Base-by-base conservation (phyloP, 2,329 filamentous ascomycete genomes). In the Dothistroma pini region DNA sequence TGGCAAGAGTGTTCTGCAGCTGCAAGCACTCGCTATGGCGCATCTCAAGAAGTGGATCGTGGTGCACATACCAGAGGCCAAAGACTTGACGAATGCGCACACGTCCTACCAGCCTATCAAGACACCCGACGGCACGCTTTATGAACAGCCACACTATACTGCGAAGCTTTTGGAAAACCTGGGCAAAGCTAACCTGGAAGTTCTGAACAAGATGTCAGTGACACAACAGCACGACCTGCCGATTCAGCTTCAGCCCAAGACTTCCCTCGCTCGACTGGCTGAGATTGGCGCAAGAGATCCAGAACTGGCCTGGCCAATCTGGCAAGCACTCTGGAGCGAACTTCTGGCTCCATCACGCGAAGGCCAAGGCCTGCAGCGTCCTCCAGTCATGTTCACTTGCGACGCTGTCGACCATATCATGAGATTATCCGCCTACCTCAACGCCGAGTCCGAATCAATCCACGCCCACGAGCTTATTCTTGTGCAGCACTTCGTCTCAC, bases 1-100 rank as follows among this genome's bases (percentile, higher is more conserved):
- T 14, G 95, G 95, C 38, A 99, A 97, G 84, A 96, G 90, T 74
- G 86, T 95, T 69, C 78, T 96, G 70, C 76, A 96, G 70, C 80
- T 96, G 51, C 93, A 97, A 78, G 89, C 89, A 44, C 86, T 96
- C 83, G 81, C 89, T 19, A 88, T 93, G 76, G 93, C 86, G 1
- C 87, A 93, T 67, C 75, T 93, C 71, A 91, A 91, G 74, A 84
- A 89, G 31, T 97, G 93, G 91, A 82, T 96, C 50, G 92, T 97
- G 52, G 83, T 99, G 61, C 89, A 90, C 71, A 83, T 97, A 56
- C 93, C 95, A 41, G 92, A 99, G 91, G 93, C 86, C 58, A 88
- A 93, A 72, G 93, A 96, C 59, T 80, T 97, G 53, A 88, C 89
- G 65, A 90, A 88, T 65, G 91, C 86, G 54, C 84, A 89, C 71